phyloP scores from a whole-genome alignment of 306 rosid genomes.

The Vigna nakashimae region DNA sequence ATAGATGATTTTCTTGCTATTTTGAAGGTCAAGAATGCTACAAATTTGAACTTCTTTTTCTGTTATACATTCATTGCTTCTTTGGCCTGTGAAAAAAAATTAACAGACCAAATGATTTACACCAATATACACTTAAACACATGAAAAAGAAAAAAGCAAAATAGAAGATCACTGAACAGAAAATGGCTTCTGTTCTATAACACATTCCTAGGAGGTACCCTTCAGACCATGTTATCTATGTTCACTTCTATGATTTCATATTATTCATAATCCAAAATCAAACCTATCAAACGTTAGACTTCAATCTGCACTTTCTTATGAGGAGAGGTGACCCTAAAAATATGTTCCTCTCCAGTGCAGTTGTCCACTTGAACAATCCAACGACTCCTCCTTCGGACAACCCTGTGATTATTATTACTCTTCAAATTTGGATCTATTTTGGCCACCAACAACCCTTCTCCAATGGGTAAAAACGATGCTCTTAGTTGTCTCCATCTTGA shows the following conservation, averaged over 20 bases:
- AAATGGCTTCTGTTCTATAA: neutral
- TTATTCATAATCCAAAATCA: neutral
- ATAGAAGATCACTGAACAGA: neutral
- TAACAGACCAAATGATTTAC: conserved; percentile 21
- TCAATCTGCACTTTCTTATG: conserved; percentile 38
- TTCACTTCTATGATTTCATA: neutral
- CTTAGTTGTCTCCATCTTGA: conserved; percentile 48
- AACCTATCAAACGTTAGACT: conserved; percentile 18
- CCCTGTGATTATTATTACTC: neutral
- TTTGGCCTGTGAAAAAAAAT: conserved; percentile 32
- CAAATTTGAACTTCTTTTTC: too few relatives aligned
- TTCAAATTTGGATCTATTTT: conserved; percentile 34
- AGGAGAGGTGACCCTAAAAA: conserved; percentile 53
- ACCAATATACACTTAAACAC: neutral
- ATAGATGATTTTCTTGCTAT: too few relatives aligned
- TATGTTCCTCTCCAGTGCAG: conserved; percentile 64
- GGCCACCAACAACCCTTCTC: conserved; percentile 59
- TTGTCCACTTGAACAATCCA: conserved; percentile 63
- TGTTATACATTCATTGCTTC: neutral
- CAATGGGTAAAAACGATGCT: conserved; percentile 62
- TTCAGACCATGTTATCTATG: neutral
- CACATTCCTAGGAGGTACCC: neutral
- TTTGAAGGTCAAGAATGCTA: too few relatives aligned
- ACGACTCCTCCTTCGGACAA: conserved; percentile 42
- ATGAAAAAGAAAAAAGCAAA: neutral